Base-by-base conservation (phyloP, 208 protist species). In the Trypanosoma cruzi region DNA sequence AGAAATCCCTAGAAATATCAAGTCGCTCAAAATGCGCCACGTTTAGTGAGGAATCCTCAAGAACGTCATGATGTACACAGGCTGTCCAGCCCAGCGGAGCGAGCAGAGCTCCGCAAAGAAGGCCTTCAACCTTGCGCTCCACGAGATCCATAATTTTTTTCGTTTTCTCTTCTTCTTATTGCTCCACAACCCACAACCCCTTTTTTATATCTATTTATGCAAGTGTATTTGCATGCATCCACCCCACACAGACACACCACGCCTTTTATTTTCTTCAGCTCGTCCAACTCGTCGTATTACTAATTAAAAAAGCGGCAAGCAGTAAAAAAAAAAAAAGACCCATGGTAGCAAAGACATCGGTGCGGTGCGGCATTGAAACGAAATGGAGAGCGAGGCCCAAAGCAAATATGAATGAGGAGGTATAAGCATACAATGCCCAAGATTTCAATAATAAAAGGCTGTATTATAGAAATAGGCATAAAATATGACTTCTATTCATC, bases 381-480 rank as follows among this genome's bases (percentile, higher is more conserved):
- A n/a, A n/a, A n/a, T n/a, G n/a, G n/a, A n/a, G n/a, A n/a, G n/a
- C n/a, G n/a, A n/a, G n/a, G n/a, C n/a, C n/a, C n/a, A n/a, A n/a
- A n/a, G n/a, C n/a, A n/a, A n/a, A n/a, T n/a, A n/a, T n/a, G n/a
- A n/a, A n/a, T n/a, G n/a, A n/a, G n/a, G n/a, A n/a, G n/a, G n/a
- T n/a, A n/a, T n/a, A n/a, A n/a, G n/a, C n/a, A n/a, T n/a, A n/a
- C n/a, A n/a, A n/a, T n/a, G n/a, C n/a, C 91, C 90, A 0, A 88
- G 31, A 58, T 95, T 94, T 81, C 89, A 97, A 1, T 96, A 59
- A 42, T 77, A 86, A 75, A 98, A 98, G 0, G 72, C 79, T 0
- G 80, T 83, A 1, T 91, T 97, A 72, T 97, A 97, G 65, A 98
- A 97, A 68, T 92, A 98, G 0, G 93, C 49, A 98, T 72, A 53